phyloP scores from a whole-genome alignment of 2,329 filamentous ascomycete species.

The Fusarium sarcochroum region DNA sequence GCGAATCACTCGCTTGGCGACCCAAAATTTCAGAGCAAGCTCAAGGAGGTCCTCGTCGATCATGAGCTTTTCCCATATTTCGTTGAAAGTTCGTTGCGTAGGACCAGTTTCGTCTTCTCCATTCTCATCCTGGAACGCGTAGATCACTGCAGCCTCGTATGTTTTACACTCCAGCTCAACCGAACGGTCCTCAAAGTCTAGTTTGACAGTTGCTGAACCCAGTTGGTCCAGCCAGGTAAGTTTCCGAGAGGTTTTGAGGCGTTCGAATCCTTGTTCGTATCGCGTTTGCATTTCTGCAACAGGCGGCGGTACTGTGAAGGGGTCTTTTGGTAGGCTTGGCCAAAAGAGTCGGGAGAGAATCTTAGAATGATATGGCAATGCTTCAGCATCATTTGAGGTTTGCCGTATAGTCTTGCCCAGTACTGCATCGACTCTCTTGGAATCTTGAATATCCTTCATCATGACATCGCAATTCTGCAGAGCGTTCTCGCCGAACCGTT shows the following conservation, averaged over 20 bases:
- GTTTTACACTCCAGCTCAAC: constrained; percentile 81
- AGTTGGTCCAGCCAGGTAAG: constrained; percentile 89
- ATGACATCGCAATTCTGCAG: constrained; percentile 97
- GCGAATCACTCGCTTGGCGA: constrained; percentile 75
- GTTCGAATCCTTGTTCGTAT: constrained; percentile 83
- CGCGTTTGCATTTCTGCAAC: constrained; percentile 73
- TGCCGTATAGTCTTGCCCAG: constrained; percentile 65
- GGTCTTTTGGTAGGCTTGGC: constrained; percentile 82
- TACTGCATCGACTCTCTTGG: constrained; percentile 77
- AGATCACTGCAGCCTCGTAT: constrained; percentile 90
- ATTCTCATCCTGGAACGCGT: constrained; percentile 76
- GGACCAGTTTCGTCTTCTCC: constrained; percentile 54
- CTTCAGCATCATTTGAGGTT: constrained; percentile 30
- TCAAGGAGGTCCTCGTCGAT: constrained; percentile 82
- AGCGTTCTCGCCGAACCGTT: constrained; percentile 86
- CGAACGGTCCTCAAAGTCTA: constrained; percentile 85
- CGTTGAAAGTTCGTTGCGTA: constrained; percentile 62
- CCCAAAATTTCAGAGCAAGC: constrained; percentile 79
- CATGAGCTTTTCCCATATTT: constrained; percentile 70
- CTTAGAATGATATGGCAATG: constrained; percentile 76
- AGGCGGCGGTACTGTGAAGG: constrained; percentile 73
- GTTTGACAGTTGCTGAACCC: constrained; percentile 82
- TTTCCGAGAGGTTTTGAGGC: constrained; percentile 85
- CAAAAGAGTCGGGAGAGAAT: constrained; percentile 95
- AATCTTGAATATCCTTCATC: constrained; percentile 93